Conservation (phyloP, 768 basidiomycete species). For the Dioszegia aurantiaca region DNA sequence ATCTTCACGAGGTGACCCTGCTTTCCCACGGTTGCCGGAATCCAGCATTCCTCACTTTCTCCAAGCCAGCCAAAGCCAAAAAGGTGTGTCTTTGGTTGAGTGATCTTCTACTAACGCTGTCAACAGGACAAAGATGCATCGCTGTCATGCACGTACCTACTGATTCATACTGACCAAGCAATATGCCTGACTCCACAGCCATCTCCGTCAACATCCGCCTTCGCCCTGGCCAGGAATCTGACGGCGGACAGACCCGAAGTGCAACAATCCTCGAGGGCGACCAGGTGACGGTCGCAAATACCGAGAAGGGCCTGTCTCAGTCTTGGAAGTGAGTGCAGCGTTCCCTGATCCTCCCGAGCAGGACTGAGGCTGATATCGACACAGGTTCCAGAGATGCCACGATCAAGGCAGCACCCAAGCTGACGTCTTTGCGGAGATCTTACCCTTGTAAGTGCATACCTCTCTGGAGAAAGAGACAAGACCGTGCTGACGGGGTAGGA, state of each 20-base stretch:
- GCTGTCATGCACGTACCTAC: too few relatives aligned
- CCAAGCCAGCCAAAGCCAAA: not conserved
- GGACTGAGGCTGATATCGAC: conserved; percentile 58
- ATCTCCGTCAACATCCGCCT: too few relatives aligned
- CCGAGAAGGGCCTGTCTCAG: not conserved
- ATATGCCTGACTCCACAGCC: too few relatives aligned
- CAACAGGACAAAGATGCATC: not conserved
- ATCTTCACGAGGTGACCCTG: not conserved
- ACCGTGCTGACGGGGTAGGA: not conserved
- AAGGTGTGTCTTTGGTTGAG: not conserved
- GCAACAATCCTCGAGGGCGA: too few relatives aligned
- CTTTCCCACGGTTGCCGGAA: not conserved
- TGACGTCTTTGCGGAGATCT: conserved; percentile 70
- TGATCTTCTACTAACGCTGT: not conserved
- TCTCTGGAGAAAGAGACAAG: too few relatives aligned
- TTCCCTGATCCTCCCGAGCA: not conserved
- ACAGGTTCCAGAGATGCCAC: conserved; percentile 60
- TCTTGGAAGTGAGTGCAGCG: not conserved
- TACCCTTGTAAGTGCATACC: conserved; percentile 57
- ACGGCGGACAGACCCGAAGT: too few relatives aligned
- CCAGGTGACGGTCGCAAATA: too few relatives aligned
- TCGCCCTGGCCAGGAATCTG: too few relatives aligned
- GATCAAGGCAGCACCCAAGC: conserved; percentile 68
- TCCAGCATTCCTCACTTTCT: too few relatives aligned
- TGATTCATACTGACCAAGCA: too few relatives aligned